Evolutionary conservation across 192 early-diverging fungal genomes (phyloP), one percentile per base, ranked within the genome.

Genomic region (Pilobolus umbonatus): DNA sequence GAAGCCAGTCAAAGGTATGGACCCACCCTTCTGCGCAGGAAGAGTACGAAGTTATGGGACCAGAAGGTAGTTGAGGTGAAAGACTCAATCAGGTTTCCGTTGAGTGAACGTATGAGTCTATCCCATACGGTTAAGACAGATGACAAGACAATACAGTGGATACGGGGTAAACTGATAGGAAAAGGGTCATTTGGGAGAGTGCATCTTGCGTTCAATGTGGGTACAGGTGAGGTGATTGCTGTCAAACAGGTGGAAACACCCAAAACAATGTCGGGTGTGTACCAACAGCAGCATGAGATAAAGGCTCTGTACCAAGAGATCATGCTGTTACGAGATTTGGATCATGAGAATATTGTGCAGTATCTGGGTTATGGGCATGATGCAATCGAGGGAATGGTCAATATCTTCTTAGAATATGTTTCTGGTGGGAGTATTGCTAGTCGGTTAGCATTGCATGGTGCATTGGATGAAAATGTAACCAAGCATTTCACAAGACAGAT

Each of bases 371-470:
- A 82, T 56, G 73, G 60, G 11, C 74, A 42, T 6, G 62, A 72
- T 19, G 52, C 62, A 24, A 5, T 28, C 1, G 79, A 81, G 7
- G 74, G 73, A 8, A 70, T 81, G 7, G 83, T 95, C 67, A 98
- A 96, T 76, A 93, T 99, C 61, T 98, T 98, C 66, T 73, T 99
- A 51, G 96, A 99, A 75, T 99, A 99, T 72, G 93, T 99, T 46
- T 85, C 91, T 9, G 96, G 96, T 55, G 96, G 96, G 22, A 88
- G 85, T 10, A 87, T 99, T 52, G 80, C 92, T 19, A 86, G 80
- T 34, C 72, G 90, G 51, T 71, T 98, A 45, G 80, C 85, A 66
- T 76, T 84, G 42, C 79, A 86, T 60, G 88, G 91, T 12, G 80
- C 83, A 28, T 80, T 91, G 72, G 80, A 83, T 14, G 91, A 93